Percentiles rank a stretch among this genome's conserved stretches.
phyloP scores from a whole-genome alignment of 2,329 filamentous ascomycete species.

The Coniochaeta prunicola region DNA sequence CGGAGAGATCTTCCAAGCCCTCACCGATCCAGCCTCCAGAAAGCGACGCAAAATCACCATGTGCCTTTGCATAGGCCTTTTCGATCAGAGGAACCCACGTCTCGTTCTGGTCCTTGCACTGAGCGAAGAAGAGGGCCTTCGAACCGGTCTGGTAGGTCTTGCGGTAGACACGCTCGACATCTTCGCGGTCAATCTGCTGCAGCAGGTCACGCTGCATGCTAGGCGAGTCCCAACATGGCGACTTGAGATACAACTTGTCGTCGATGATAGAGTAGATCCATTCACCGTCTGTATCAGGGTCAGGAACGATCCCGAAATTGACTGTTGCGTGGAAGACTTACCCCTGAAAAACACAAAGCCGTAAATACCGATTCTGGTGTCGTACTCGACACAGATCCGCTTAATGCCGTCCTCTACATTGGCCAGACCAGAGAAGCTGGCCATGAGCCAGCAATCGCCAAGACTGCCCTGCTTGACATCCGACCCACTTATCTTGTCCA shows the following conservation, averaged over 20 bases:
- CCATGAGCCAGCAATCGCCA: conserved; percentile 81
- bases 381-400: conserved; percentile 66
- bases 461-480: conserved; percentile 72
- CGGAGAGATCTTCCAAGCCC: conserved; percentile 53
- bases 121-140: conserved; percentile 67
- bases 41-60: conserved; percentile 71
- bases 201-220: conserved; percentile 67
- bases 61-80: conserved; percentile 75
- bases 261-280: conserved; percentile 91
- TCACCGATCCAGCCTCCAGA: conserved; percentile 62
- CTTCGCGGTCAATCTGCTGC: conserved; percentile 67
- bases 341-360: conserved; percentile 80
- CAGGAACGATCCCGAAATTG: neutral
- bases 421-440: conserved; percentile 67
- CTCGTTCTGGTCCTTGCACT: conserved; percentile 67
- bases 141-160: conserved; percentile 68
- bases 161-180: conserved; percentile 57
- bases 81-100: conserved; percentile 75
- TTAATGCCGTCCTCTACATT: conserved; percentile 66
- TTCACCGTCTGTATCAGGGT: conserved; percentile 57
- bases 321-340: conserved; percentile 18
- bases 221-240: conserved; percentile 74
- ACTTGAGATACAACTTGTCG: conserved; percentile 80
- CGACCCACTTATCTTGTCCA: conserved; percentile 56
- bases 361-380: conserved; percentile 73